Percentiles rank a stretch among this genome's conserved stretches.
These are phyloP conservation scores for Aquanectria penicillioides DNA, from an alignment of 2,329 filamentous ascomycete genomes.

Conservation along the genomic window DNA sequence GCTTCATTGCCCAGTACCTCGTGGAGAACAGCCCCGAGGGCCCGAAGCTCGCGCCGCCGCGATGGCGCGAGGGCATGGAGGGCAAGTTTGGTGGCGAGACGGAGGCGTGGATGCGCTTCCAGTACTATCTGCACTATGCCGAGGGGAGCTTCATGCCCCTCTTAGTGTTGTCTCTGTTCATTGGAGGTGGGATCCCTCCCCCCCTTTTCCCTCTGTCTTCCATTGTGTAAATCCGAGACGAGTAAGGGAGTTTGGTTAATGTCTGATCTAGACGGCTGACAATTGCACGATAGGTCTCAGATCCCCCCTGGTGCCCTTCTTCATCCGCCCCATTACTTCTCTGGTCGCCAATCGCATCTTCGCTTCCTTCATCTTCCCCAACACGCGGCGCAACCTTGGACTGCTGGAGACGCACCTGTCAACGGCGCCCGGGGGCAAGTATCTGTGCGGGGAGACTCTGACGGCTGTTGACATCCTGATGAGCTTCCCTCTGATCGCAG, in stretches of 20 bases:
- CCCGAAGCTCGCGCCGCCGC: slow-evolving; percentile 59
- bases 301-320: slow-evolving; percentile 59
- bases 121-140: slow-evolving; percentile 82
- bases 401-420: slow-evolving; percentile 61
- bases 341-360: slow-evolving; percentile 55
- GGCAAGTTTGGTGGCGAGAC: slow-evolving; percentile 68
- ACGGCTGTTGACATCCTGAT: slow-evolving; percentile 65
- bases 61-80: slow-evolving; percentile 68
- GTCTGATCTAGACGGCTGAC: neutral
- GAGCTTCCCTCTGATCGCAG: slow-evolving; percentile 62
- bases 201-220: too few species aligned
- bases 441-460: slow-evolving; percentile 60
- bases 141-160: slow-evolving; percentile 86
- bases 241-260: neutral
- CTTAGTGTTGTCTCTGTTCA: slow-evolving; percentile 71
- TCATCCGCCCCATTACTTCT: slow-evolving; percentile 62
- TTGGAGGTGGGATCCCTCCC: slow-evolving; percentile 55
- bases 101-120: slow-evolving; percentile 67
- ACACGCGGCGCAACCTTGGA: slow-evolving; percentile 57
- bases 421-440: slow-evolving; percentile 56
- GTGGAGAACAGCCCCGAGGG: slow-evolving; percentile 68
- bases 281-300: slow-evolving; percentile 51
- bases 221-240: too few species aligned
- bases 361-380: slow-evolving; percentile 56
- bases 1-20: slow-evolving; percentile 83